Conservation (phyloP, 2,329 filamentous ascomycete genomes). For the Mycosphaerella sp. region DNA sequence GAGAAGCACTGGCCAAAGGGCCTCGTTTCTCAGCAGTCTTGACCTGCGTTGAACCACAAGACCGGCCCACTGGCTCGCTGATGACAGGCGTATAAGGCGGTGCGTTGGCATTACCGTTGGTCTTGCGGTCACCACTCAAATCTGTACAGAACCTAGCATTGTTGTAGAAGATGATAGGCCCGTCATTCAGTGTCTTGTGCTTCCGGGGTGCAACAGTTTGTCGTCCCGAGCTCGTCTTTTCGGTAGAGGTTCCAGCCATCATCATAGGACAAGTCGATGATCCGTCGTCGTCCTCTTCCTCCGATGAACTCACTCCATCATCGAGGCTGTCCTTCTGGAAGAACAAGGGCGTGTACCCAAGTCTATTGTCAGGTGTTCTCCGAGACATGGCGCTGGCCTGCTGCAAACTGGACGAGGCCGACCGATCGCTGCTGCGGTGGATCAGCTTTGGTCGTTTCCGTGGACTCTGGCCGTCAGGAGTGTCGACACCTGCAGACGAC, state of each 20-base stretch:
- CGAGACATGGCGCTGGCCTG: constrained; percentile 8
- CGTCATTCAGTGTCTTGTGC: constrained; percentile 55
- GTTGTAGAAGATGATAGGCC: constrained; percentile 77
- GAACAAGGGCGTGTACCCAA: constrained; percentile 45
- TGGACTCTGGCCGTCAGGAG: constrained; percentile 23
- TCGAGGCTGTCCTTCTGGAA: constrained; percentile 41
- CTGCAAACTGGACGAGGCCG: not conserved
- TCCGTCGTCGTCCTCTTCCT: constrained; percentile 29
- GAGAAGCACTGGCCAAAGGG: constrained; percentile 24
- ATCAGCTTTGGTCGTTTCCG: constrained; percentile 29
- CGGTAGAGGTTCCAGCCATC: constrained; percentile 36
- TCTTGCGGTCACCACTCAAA: constrained; percentile 57
- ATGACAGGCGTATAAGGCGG: constrained; percentile 22
- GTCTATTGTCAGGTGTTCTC: constrained; percentile 30
- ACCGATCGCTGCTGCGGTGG: constrained; percentile 18
- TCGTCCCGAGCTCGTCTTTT: constrained; percentile 43
- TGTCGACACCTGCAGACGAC: constrained; percentile 19
- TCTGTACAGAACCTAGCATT: constrained; percentile 76
- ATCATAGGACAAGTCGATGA: constrained; percentile 28
- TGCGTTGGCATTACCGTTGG: constrained; percentile 11
- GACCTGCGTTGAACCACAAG: not conserved
- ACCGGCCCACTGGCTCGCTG: constrained; percentile 19
- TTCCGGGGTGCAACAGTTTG: constrained; percentile 31
- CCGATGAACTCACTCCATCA: constrained; percentile 35
- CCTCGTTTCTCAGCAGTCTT: constrained; percentile 29